Evolutionary conservation across 2,329 filamentous ascomycete genomes (phyloP).

Genomic region (Fusarium secorum): DNA sequence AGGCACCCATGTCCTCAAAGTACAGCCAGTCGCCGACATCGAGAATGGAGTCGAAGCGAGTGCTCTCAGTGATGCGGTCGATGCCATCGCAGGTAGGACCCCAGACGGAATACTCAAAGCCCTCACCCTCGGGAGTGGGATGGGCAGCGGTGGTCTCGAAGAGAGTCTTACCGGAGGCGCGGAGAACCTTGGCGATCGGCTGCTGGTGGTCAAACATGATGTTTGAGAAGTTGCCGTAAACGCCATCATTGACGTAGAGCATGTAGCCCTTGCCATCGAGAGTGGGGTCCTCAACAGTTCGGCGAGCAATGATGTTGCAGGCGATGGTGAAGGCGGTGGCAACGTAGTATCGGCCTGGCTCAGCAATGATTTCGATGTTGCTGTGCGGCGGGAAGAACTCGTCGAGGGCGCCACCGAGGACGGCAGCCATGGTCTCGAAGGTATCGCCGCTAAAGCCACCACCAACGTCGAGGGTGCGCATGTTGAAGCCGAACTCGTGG

Average conservation of each 20-base stretch:
- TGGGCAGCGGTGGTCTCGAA: constrained; percentile 64
- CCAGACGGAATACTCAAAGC: constrained; percentile 93
- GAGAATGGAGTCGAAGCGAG: constrained; percentile 77
- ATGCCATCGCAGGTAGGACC: constrained; percentile 98
- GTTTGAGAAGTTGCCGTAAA: constrained; percentile 98
- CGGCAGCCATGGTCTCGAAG: constrained; percentile 88
- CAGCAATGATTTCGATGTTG: constrained; percentile 86
- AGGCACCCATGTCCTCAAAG: constrained; percentile 98
- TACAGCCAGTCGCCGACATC: constrained; percentile 98
- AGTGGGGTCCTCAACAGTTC: constrained; percentile 78
- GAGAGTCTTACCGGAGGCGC: constrained; percentile 63
- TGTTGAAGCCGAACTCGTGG: constrained; percentile 74
- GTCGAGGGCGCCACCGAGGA: constrained; percentile 81
- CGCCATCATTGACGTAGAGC: constrained; percentile 96
- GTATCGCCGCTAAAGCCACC: constrained; percentile 91
- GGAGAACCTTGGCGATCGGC: constrained; percentile 83
- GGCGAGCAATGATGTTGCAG: constrained; percentile 94
- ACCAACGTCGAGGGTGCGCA: constrained; percentile 91
- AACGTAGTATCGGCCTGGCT: constrained; percentile 97
- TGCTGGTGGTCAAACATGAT: constrained; percentile 99
- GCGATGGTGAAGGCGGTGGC: constrained; percentile 92
- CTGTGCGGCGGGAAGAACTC: constrained; percentile 80
- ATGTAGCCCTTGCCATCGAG: constrained; percentile 81
- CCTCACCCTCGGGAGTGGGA: constrained; percentile 55
- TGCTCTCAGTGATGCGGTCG: constrained; percentile 87